Evolutionary conservation across 495 filamentous ascomycete species (phyloP).

Genomic region (Letharia columbiana): DNA sequence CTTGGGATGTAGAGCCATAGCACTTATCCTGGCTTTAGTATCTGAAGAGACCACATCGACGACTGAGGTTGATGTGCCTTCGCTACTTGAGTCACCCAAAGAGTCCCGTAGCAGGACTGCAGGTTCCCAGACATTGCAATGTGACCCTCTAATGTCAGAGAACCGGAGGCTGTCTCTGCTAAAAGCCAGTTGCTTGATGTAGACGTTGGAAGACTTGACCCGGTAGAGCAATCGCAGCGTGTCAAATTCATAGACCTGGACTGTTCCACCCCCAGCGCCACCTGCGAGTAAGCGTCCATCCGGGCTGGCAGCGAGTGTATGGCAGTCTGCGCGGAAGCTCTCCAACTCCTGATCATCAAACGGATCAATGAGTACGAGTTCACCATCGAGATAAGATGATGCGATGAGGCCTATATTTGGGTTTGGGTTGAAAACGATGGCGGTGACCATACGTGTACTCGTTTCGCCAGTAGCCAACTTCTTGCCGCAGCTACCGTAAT

Average conservation of each 20-base stretch:
- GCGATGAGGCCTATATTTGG: constrained; percentile 26
- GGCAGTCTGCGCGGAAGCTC: constrained; percentile 12
- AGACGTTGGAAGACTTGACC: constrained; percentile 22
- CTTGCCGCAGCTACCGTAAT: constrained; percentile 28
- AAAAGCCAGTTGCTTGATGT: constrained; percentile 29
- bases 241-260: constrained; percentile 33
- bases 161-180: constrained; percentile 28
- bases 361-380: constrained; percentile 28
- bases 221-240: constrained; percentile 30
- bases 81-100: constrained; percentile 13
- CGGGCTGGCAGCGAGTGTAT: constrained; percentile 22
- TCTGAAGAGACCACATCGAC: constrained; percentile 16
- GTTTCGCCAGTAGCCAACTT: constrained; percentile 22
- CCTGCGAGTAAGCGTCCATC: constrained; percentile 30
- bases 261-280: constrained; percentile 23
- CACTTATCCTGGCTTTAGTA: constrained; percentile 22
- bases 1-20: constrained; percentile 20
- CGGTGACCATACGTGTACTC: constrained; percentile 22
- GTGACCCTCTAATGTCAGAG: constrained; percentile 25
- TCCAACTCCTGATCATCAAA: constrained; percentile 15
- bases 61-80: constrained; percentile 8
- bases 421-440: constrained; percentile 32
- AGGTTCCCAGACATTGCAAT: constrained; percentile 32
- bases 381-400: constrained; percentile 30
- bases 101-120: constrained; percentile 14